phyloP scores from a whole-genome alignment of 2,329 filamentous ascomycete species.

The Davidsoniella neocaledoniae region DNA sequence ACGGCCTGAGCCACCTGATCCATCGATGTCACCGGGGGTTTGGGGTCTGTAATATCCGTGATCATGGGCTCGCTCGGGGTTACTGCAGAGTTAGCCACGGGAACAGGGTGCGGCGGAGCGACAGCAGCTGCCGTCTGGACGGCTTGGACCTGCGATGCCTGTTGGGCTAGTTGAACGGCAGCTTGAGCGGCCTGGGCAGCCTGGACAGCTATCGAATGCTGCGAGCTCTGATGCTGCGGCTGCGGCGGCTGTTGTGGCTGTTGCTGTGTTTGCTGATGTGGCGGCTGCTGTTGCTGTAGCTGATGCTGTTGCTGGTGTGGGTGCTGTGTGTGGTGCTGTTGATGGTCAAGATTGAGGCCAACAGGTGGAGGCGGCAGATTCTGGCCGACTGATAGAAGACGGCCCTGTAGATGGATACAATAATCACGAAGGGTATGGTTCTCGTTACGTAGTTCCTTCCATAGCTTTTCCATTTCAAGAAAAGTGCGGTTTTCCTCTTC shows the following conservation, averaged over 20 bases:
- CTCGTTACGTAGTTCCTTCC: slow-evolving; percentile 68
- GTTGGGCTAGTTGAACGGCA: not conserved
- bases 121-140: no score
- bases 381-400: slow-evolving; percentile 65
- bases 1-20: slow-evolving; percentile 36
- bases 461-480: slow-evolving; percentile 55
- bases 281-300: not conserved
- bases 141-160: not conserved
- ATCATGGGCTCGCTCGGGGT: not conserved
- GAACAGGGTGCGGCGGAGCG: no score
- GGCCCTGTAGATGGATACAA: slow-evolving; percentile 75
- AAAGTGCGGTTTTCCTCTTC: slow-evolving; percentile 84
- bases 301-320: not conserved
- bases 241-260: not conserved
- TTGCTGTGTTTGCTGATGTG: not conserved
- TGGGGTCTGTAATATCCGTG: slow-evolving; percentile 12
- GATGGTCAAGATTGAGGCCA: slow-evolving; percentile 1
- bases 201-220: not conserved
- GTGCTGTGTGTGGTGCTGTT: not conserved
- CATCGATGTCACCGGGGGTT: slow-evolving; percentile 23
- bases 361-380: slow-evolving; percentile 69
- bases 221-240: not conserved
- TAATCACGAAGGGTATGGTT: slow-evolving; percentile 88
- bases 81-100: no score
- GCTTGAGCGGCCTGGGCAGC: not conserved